Percentiles rank a stretch among this genome's conserved stretches.
These are phyloP conservation scores for Diaporthe sp. DNA, from an alignment of 2,329 filamentous ascomycete species.

Conservation along the genomic window DNA sequence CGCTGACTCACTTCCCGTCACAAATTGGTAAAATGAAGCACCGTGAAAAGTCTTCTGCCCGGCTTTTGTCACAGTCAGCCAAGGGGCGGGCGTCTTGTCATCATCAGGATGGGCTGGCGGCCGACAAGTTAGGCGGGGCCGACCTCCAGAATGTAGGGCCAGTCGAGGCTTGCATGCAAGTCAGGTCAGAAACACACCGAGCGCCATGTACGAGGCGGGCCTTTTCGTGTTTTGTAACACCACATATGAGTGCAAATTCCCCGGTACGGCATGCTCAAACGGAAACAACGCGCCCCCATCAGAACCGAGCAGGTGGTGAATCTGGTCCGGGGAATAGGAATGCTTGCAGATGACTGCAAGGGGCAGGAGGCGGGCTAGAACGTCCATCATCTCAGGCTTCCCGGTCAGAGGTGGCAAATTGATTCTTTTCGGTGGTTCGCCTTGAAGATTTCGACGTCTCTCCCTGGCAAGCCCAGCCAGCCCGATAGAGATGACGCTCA, in stretches of 20 bases:
- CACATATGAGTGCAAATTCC: background rate
- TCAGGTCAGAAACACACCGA: slow-evolving; percentile 27
- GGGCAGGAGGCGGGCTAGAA: slow-evolving; percentile 5
- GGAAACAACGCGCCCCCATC: slow-evolving; percentile 19
- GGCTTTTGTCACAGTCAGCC: background rate
- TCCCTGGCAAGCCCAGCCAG: background rate
- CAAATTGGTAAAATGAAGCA: background rate
- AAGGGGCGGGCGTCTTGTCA: slow-evolving; percentile 4
- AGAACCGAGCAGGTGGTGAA: slow-evolving; percentile 27
- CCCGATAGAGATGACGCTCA: background rate
- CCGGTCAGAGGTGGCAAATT: slow-evolving; percentile 22
- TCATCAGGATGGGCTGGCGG: slow-evolving; percentile 31
- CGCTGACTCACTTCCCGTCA: slow-evolving; percentile 26
- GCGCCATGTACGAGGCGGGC: slow-evolving; percentile 1
- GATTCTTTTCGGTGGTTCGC: slow-evolving; percentile 15
- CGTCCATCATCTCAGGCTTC: background rate
- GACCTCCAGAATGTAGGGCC: slow-evolving; percentile 4
- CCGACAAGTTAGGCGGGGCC: slow-evolving; percentile 10
- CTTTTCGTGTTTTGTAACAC: slow-evolving; percentile 13
- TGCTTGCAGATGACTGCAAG: slow-evolving; percentile 10
- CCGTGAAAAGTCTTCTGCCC: background rate
- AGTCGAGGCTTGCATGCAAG: slow-evolving; percentile 13
- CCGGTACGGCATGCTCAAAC: slow-evolving; percentile 12
- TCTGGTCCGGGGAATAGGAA: background rate
- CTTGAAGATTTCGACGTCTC: slow-evolving; percentile 4